Percentiles rank a stretch among this genome's conserved stretches.
These are phyloP conservation scores for Aureoboletus auriporus DNA, from an alignment of 768 basidiomycete species.

Conservation along the genomic window DNA sequence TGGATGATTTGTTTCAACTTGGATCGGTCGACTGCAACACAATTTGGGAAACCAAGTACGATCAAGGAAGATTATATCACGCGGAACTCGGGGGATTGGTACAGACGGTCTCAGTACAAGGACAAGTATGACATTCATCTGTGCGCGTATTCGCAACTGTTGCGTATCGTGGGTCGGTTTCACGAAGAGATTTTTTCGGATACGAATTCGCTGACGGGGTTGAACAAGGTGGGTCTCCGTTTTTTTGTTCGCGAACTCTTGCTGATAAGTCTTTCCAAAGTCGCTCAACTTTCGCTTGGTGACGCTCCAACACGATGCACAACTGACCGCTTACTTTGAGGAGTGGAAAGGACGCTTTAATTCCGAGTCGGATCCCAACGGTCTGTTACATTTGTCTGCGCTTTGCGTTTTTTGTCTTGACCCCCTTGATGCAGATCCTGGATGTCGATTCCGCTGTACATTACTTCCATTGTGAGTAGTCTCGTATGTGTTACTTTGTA, in stretches of 20 bases:
- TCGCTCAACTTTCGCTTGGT: slow-evolving; percentile 64
- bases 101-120: slow-evolving; percentile 63
- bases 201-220: slow-evolving; percentile 58
- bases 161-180: slow-evolving; percentile 69
- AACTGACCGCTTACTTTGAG: slow-evolving; percentile 54
- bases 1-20: slow-evolving; percentile 92
- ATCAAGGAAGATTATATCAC: slow-evolving; percentile 83
- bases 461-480: slow-evolving; percentile 70
- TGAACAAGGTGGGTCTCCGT: slow-evolving; percentile 56
- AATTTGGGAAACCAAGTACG: slow-evolving; percentile 87
- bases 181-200: slow-evolving; percentile 78
- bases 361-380: slow-evolving; percentile 55
- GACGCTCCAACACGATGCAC: slow-evolving; percentile 55
- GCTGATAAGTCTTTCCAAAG: slow-evolving; percentile 30
- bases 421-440: slow-evolving; percentile 41
- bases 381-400: slow-evolving; percentile 30
- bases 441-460: slow-evolving; percentile 56
- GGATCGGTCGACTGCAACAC: slow-evolving; percentile 82
- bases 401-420: background rate
- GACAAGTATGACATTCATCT: slow-evolving; percentile 71
- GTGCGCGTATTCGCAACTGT: slow-evolving; percentile 65
- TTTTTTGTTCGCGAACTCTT: background rate
- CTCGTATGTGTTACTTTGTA: background rate
- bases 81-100: slow-evolving; percentile 71
- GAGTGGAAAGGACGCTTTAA: slow-evolving; percentile 63